These are phyloP conservation scores for Lineolata rhizophorae DNA, from an alignment of 495 filamentous ascomycete genomes.

Conservation along the genomic window DNA sequence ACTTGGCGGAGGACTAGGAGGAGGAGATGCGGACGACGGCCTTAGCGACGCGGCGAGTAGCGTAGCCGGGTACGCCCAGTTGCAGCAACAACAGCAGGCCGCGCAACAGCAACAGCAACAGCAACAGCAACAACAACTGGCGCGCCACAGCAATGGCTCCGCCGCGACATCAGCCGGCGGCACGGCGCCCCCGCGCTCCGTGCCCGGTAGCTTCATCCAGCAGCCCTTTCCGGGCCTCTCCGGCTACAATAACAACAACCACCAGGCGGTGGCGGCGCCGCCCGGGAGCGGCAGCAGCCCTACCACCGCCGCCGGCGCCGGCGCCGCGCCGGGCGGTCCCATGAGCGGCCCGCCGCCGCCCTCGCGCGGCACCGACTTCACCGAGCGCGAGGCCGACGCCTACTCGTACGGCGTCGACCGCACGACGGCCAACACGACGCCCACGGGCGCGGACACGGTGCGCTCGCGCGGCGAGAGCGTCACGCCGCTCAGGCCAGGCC, in stretches of 20 bases:
- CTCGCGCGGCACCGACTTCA: conserved; percentile 61
- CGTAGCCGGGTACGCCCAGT: not conserved
- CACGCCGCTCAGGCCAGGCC: no score
- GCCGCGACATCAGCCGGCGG: no score
- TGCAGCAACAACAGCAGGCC: not conserved
- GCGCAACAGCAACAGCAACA: not conserved
- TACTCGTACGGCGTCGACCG: no score
- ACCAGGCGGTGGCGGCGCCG: not conserved
- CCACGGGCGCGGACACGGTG: conserved; percentile 39
- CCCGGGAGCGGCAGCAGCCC: conserved; percentile 39
- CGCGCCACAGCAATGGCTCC: conserved; percentile 12
- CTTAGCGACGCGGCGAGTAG: no score
- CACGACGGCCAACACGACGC: conserved; percentile 52
- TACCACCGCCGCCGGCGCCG: conserved; percentile 38
- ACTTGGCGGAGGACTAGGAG: no score
- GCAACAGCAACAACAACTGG: not conserved
- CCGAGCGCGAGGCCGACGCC: conserved; percentile 34
- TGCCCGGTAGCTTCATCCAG: no score
- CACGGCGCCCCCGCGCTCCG: no score
- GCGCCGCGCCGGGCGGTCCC: no score
- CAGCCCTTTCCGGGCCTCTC: conserved; percentile 6
- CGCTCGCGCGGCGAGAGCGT: conserved; percentile 54
- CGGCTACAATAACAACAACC: not conserved
- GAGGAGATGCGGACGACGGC: no score
- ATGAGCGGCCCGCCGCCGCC: conserved; percentile 39